Base-by-base conservation (phyloP, 306 rosid genomes). In the Senna tora region DNA sequence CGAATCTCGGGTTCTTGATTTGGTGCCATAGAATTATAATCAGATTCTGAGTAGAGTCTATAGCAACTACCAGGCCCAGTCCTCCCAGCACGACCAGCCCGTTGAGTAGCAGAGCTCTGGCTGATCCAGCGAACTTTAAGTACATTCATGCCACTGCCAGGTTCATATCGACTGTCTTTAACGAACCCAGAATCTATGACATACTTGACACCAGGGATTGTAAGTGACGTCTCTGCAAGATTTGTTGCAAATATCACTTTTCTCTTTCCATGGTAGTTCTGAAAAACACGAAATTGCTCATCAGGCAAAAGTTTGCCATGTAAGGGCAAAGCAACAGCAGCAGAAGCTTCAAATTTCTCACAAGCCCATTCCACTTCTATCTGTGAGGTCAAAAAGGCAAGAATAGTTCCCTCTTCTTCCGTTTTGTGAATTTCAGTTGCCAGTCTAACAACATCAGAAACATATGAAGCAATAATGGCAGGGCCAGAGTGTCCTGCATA, bases 41-140 rank as follows among this genome's bases (percentile, higher is more conserved):
- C 97, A 69, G 84, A 74, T 77, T 85, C 87, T 0, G 93, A 82
- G 83, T 94, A 94, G 39, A 94, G 88, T 78, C 99, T 89, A 79
- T 89, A 94, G 73, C 99, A 94, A 79, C 75, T 74, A 62, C 99
- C 99, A 56, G 99, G 89, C 74, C 80, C 97, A 13, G 96, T 94
- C 82, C 99, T 89, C 71, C 99, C 97, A 65, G 99, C 96, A 77
- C 99, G 96, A 50, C 99, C 99, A 41, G 93, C 86, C 85, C 99
- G 86, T 80, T 94, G 99, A 65, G 76, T 74, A 78, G 99, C 97
- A 67, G 99, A 94, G 75, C 99, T 94, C 84, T 82, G 85, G 74
- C 97, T 94, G 76, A 87, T 86, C 87, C 84, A 57, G 87, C 96
- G 66, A 56, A 94, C 99, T 84, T 72, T 91, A 47, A 94, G 99